Evolutionary conservation across 768 basidiomycete species (phyloP).

Genomic region (Rhodotorula paludigena): DNA sequence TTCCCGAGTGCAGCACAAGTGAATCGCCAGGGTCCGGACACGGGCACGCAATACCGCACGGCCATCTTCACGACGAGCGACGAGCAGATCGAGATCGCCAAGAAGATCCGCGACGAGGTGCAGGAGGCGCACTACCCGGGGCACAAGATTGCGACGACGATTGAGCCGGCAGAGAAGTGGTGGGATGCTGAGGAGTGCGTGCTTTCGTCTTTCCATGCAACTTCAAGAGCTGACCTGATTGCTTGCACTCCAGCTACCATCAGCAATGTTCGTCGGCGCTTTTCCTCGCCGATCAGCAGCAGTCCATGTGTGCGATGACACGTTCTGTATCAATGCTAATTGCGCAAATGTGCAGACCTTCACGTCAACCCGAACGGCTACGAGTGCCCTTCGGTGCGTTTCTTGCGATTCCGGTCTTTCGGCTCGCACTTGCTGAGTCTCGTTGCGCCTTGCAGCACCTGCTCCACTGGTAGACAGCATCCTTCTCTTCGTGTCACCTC

Average conservation of each 20-base stretch:
- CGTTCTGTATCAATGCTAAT: not conserved
- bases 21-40: constrained; percentile 41
- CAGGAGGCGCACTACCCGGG: constrained; percentile 76
- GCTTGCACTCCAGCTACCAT: constrained; percentile 45
- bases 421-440: not conserved
- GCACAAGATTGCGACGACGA: constrained; percentile 70
- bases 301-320: not conserved
- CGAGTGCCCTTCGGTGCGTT: constrained; percentile 66
- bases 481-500: no score
- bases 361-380: constrained; percentile 83
- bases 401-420: no score
- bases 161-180: constrained; percentile 67
- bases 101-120: constrained; percentile 72
- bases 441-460: not conserved
- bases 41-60: constrained; percentile 74
- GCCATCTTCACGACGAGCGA: constrained; percentile 75
- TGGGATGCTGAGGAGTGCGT: constrained; percentile 51
- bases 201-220: no score
- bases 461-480: constrained; percentile 6
- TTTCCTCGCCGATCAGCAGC: not conserved
- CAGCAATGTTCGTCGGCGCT: constrained; percentile 55
- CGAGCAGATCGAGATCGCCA: constrained; percentile 68
- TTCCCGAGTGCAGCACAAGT: constrained; percentile 7
- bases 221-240: not conserved
- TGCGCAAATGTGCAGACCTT: no score